Base-by-base conservation (phyloP, 2,329 filamentous ascomycete species). In the Coniochaeta sp. region DNA sequence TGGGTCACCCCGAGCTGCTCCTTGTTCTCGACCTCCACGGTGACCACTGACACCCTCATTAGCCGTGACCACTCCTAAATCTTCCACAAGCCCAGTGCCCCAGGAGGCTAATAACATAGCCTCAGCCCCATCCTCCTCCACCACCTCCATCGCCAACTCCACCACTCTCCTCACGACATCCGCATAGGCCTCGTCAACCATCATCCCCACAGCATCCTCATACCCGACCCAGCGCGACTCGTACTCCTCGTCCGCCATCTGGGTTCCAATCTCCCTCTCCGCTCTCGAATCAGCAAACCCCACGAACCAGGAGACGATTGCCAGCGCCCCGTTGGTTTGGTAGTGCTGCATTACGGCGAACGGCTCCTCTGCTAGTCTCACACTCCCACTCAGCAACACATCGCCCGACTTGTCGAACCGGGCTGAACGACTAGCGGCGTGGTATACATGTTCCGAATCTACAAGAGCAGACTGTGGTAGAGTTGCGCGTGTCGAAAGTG, bases 321-420 rank as follows among this genome's bases (percentile, higher is more conserved):
- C 52, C 16, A 56, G 47, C 8, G 54, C 52, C n/a, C 52, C 54
- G 50, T 54, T 53, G 13, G 46, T 20, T 49, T 55, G 54, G 38
- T 33, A 53, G 51, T 57, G 56, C 50, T 49, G 51, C 56, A 57
- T 53, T 12, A 57, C 31, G 13, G 52, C 54, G 24, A 56, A 51
- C 10, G 56, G 54, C 51, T 57, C 33, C 33, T 38, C 56, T 6
- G 52, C 51, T 38, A 57, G 52, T 4, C 24, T 24, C 12, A 51
- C 54, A 32, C 30, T 48, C 5, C 33, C 33, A 16, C 6, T 16
- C 27, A 33, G 24, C 31, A 53, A 28, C 33, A 55, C 48, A 26
- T 55, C 52, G 42, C 51, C 51, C 2, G 33, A 16, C 14, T 28
- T 40, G 38, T 50, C 33, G 31, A 45, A 48, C 22, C 14, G 48